phyloP scores from a whole-genome alignment of 805 yeast genomes.

The Starmera pachycereana region DNA sequence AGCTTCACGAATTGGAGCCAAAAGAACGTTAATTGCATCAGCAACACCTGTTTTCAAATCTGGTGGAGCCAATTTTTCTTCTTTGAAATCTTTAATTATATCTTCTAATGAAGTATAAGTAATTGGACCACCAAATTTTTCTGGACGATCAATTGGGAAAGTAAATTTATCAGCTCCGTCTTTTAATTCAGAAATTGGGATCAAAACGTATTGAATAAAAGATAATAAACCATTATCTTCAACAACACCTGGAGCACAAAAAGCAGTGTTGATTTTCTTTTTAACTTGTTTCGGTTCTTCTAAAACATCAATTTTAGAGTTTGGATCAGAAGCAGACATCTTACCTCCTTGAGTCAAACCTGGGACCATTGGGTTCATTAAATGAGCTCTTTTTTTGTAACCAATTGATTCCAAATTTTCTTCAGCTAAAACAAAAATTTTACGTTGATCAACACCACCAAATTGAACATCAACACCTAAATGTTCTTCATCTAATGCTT shows the following conservation, averaged over 20 bases:
- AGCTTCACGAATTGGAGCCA: slow-evolving; percentile 77
- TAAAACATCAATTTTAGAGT: slow-evolving; percentile 86
- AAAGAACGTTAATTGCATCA: slow-evolving; percentile 67
- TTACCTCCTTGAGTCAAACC: slow-evolving; percentile 96
- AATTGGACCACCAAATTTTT: slow-evolving; percentile 92
- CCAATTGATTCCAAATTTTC: slow-evolving; percentile 82
- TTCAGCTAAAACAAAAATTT: slow-evolving; percentile 93
- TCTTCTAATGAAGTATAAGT: slow-evolving; percentile 57
- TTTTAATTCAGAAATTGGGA: slow-evolving; percentile 78
- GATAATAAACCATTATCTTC: slow-evolving; percentile 87
- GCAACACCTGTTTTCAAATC: slow-evolving; percentile 91
- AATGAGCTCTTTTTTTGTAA: slow-evolving; percentile 94
- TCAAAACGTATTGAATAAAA: slow-evolving; percentile 73
- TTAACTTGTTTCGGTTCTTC: slow-evolving; percentile 83
- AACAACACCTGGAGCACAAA: slow-evolving; percentile 89
- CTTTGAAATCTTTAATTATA: slow-evolving; percentile 61
- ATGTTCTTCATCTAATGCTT: slow-evolving; percentile 91
- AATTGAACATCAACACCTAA: slow-evolving; percentile 87
- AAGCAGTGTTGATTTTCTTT: slow-evolving; percentile 88
- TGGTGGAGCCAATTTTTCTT: slow-evolving; percentile 76
- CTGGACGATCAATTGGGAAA: slow-evolving; percentile 83
- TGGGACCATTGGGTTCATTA: slow-evolving; percentile 99
- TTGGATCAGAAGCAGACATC: slow-evolving; percentile 98
- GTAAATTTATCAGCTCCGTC: slow-evolving; percentile 45
- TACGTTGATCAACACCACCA: slow-evolving; percentile 99